Base-by-base conservation (phyloP, 2,329 filamentous ascomycete species). In the Ilyonectria robusta region DNA sequence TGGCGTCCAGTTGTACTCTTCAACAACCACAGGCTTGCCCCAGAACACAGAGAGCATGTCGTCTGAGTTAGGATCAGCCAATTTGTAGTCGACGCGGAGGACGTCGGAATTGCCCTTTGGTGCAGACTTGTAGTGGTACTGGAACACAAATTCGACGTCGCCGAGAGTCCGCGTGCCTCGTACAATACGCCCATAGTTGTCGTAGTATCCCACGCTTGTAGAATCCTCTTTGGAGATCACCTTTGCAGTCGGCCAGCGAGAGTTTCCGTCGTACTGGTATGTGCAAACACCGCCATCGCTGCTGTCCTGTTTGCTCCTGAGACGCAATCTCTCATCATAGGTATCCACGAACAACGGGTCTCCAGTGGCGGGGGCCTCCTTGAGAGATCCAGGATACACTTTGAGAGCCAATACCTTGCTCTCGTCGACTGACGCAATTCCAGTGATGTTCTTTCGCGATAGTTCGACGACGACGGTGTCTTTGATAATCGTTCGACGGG, bases 41-140 rank as follows among this genome's bases (percentile, higher is more conserved):
- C 70, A 71, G 26, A 71, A 71, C 0, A 71, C 70, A 8, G 70
- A 71, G 1, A 71, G 6, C 11, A 57, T 60, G 19, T 67, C 65
- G 5, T 59, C 31, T 4, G 46, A 58, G 47, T 23, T 26, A 8
- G 57, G 7, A n/a, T 26, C 44, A 5, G 54, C 33, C 2, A 50
- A 29, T 33, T 59, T 69, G 46, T 64, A 71, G 21, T 70, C 68
- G 35, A 60, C 70, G 4, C 70, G 70, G 0, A 71, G 51, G 8
- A 71, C 21, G 31, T 70, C 68, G 10, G 70, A 42, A n/a, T 61
- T 67, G 2, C 54, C 69, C 33, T 71, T 69, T 10, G 70, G 65
- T 0, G 51, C 59, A 4, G 59, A 31, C 55, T 63, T 63, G 47
- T 70, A 70, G 35, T 70, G 68, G 17, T 70, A 71, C 13, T 67